These are phyloP conservation scores for Colletotrichum brevisporum DNA, from an alignment of 2,329 filamentous ascomycete species.

Conservation along the genomic window DNA sequence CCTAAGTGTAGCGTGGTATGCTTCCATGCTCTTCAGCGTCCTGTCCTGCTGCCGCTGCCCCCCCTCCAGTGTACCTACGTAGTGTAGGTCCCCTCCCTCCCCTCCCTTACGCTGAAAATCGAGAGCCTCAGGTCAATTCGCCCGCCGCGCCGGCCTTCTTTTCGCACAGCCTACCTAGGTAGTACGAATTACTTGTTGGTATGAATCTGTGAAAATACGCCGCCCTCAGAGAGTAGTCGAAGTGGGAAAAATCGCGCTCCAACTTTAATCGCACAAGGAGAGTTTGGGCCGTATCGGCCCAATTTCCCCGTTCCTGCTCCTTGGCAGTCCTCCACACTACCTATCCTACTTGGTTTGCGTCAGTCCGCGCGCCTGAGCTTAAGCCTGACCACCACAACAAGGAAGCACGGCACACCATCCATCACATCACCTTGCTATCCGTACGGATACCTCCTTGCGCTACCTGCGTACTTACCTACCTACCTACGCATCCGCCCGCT, in stretches of 20 bases:
- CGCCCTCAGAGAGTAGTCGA: no score
- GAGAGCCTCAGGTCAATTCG: no score
- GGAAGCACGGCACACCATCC: background rate
- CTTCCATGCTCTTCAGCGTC: no score
- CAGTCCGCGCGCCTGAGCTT: conserved; percentile 4
- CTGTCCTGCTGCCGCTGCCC: no score
- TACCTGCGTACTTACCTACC: background rate
- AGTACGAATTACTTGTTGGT: background rate
- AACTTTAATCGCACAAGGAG: conserved; percentile 36
- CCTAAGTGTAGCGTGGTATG: no score
- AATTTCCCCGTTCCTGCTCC: conserved; percentile 36
- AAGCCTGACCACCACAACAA: background rate
- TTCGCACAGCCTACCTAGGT: background rate
- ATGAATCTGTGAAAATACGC: conserved; percentile 24
- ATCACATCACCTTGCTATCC: background rate
- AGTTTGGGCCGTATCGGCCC: conserved; percentile 41
- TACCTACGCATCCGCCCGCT: no score
- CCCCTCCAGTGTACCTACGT: no score
- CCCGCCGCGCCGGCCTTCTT: no score
- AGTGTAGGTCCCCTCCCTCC: no score
- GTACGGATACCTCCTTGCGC: background rate
- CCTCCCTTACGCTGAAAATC: no score
- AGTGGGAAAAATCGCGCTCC: background rate
- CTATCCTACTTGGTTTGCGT: background rate
- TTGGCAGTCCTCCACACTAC: conserved; percentile 27